Evolutionary conservation across 2,329 filamentous ascomycete genomes (phyloP), one percentile per base, ranked within the genome.

Genomic region (Trichoderma sp.): DNA sequence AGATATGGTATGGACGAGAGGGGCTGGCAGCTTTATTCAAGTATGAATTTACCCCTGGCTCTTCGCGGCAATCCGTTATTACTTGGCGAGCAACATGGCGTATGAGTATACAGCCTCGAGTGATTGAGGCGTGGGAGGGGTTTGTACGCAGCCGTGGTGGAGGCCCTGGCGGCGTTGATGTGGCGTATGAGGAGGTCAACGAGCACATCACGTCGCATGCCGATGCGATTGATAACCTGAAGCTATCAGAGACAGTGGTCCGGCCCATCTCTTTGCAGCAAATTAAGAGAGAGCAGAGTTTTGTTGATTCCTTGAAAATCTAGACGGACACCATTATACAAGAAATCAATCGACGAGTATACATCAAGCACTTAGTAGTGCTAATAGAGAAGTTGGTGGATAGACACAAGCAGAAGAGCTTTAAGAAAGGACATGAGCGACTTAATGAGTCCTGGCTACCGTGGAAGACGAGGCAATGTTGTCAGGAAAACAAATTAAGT

Each of bases 1-100:
- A 79, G 57, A 67, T 79, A 24, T 80, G 78, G 78, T 78, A 77
- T 67, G 76, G 76, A 7, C 74, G 71, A 70, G n/a, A 55, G 43
- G 73, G 67, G 21, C 7, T 75, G 24, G 75, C 75, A 61, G 71
- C 75, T 68, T 69, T 74, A 19, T 77, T 76, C 68, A 71, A 69
- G 19, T 76, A 73, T 68, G 65, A 76, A 67, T 55, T 55, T 43
- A 71, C 49, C 52, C 66, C 60, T 70, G 66, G 65, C 63, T 60
- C 72, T 65, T 61, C 69, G 65, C 71, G 72, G 60, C 11, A 71
- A 14, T 72, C 71, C 40, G 71, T 71, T 60, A 73, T 78, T 56
- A 75, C 72, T 7, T 8, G 73, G 57, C 70, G 73, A 40, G 76
- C 74, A 21, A 75, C 74, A 24, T 76, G 43, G 40, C 66, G 68